These are phyloP conservation scores for Cyberlindnera saturnus DNA, from an alignment of 805 yeast species.

Conservation along the genomic window DNA sequence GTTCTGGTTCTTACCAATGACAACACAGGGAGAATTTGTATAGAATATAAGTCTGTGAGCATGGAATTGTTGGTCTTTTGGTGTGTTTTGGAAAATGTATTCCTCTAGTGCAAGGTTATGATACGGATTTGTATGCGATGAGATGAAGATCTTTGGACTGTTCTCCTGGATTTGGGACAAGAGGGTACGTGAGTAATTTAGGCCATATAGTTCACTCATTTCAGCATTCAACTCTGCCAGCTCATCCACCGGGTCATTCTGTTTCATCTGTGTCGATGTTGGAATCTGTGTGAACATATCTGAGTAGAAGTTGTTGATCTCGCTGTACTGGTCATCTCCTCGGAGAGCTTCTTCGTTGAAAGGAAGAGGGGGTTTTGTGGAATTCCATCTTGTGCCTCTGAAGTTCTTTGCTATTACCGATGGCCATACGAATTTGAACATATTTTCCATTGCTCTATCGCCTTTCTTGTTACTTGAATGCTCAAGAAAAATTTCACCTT, in stretches of 20 bases:
- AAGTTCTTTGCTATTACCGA: too few relatives aligned
- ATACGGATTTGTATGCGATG: constrained; percentile 60
- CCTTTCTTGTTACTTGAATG: not conserved
- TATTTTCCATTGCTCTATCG: too few relatives aligned
- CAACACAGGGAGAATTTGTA: constrained; percentile 78
- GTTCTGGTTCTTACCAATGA: constrained; percentile 92
- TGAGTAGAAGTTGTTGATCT: constrained; percentile 29
- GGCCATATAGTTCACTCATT: constrained; percentile 24
- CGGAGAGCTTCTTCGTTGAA: constrained; percentile 6
- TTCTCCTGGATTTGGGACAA: constrained; percentile 17
- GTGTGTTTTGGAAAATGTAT: constrained; percentile 62
- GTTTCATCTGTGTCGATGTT: not conserved
- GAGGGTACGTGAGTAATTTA: constrained; percentile 12
- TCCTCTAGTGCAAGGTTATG: constrained; percentile 79
- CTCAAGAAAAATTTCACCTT: not conserved
- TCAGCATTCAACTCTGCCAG: constrained; percentile 30
- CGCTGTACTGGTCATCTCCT: constrained; percentile 23
- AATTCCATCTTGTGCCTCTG: not conserved
- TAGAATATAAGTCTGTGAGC: constrained; percentile 62
- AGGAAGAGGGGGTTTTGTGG: constrained; percentile 1
- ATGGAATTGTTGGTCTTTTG: constrained; percentile 23
- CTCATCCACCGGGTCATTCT: constrained; percentile 15
- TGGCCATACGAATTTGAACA: too few relatives aligned
- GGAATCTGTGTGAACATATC: constrained; percentile 26
- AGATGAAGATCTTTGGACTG: constrained; percentile 50